phyloP scores from a whole-genome alignment of 2,329 filamentous ascomycete genomes.

The Claviceps sp. region DNA sequence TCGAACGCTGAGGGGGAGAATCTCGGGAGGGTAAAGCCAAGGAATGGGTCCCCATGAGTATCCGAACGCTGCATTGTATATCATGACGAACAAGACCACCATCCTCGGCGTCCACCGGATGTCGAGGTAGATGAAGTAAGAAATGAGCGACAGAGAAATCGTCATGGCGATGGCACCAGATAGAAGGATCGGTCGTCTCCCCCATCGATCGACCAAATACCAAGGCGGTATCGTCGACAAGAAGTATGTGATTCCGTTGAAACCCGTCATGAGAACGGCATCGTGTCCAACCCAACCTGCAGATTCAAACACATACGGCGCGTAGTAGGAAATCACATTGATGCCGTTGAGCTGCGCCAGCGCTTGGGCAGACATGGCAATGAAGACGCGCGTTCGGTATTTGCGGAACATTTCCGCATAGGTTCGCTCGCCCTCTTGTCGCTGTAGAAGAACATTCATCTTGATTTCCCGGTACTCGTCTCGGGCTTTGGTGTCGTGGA shows the following conservation, averaged over 20 bases:
- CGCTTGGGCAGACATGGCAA: slow-evolving; percentile 95
- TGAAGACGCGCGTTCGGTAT: slow-evolving; percentile 85
- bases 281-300: slow-evolving; percentile 89
- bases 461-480: slow-evolving; percentile 99
- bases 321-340: slow-evolving; percentile 99
- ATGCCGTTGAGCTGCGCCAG: slow-evolving; percentile 96
- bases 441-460: slow-evolving; percentile 86
- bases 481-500: slow-evolving; percentile 81
- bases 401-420: slow-evolving; percentile 91
- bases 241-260: slow-evolving; percentile 84
- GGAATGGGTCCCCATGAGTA: slow-evolving; percentile 94
- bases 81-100: slow-evolving; percentile 92
- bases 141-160: slow-evolving; percentile 74
- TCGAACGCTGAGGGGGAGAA: slow-evolving; percentile 86
- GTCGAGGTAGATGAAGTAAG: slow-evolving; percentile 89
- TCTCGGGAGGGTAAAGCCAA: slow-evolving; percentile 98
- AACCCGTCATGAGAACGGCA: slow-evolving; percentile 91
- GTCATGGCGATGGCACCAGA: slow-evolving; percentile 85
- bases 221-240: slow-evolving; percentile 88
- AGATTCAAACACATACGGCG: slow-evolving; percentile 88
- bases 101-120: slow-evolving; percentile 63
- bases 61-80: slow-evolving; percentile 95
- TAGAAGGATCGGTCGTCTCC: slow-evolving; percentile 76
- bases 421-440: slow-evolving; percentile 86
- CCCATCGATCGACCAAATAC: slow-evolving; percentile 92